Base-by-base conservation (phyloP, 2,329 filamentous ascomycete species). In the Fusarium continuum region DNA sequence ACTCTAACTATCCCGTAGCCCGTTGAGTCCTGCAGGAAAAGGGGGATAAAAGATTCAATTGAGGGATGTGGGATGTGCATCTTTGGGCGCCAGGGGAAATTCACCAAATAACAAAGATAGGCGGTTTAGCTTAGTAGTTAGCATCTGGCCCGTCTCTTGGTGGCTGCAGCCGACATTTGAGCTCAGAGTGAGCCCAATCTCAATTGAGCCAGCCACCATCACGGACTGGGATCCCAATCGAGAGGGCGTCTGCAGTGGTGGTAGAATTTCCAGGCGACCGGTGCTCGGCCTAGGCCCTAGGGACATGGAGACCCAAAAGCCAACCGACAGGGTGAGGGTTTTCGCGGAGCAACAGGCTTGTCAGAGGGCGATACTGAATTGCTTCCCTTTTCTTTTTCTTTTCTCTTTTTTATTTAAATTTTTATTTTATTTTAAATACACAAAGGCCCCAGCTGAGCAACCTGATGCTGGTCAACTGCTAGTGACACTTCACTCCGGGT, bases 121-220 rank as follows among this genome's bases (percentile, higher is more conserved):
- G 35, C 39, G 43, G 28, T 54, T 54, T 50, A n/a, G n/a, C n/a
- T n/a, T n/a, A n/a, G n/a, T n/a, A n/a, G n/a, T n/a, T n/a, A 36
- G 28, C 38, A 53, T 46, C 38, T 46, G 22, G 47, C n/a, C 61
- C 19, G 50, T 47, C 61, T 57, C 41, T 29, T 31, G n/a, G 46
- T 60, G 55, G 55, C 58, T 64, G 51, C 41, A 36, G 22, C 29
- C 53, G 35, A 45, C 43, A 50, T 38, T 54, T 51, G 46, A 51
- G 53, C 57, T 54, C 49, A 55, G 51, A 63, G 25, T 55, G 39
- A 54, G 13, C 38, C 53, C 43, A 70, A 70, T 67, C 67, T 67
- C 65, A 55, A 61, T 65, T 68, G 51, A 62, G 67, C 65, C 64
- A 70, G 67, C 67, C 67, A 69, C 67, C 35, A 65, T 68, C 55